phyloP scores from a whole-genome alignment of 208 protist species.

The Acanthamoeba healyi region DNA sequence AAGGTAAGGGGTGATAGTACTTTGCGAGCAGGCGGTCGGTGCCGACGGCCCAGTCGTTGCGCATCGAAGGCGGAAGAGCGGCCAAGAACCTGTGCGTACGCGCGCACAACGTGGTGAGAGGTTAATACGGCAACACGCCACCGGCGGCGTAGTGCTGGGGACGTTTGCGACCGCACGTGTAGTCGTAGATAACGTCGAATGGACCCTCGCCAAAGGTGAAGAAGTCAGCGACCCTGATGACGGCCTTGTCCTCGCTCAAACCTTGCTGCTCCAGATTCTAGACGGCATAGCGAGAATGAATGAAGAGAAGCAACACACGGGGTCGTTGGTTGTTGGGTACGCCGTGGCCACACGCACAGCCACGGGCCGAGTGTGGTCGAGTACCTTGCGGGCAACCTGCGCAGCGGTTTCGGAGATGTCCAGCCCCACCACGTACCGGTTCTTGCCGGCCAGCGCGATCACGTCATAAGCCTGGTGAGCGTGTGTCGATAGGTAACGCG shows the following conservation, averaged over 20 bases:
- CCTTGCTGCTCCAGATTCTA: background rate
- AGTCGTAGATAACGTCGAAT: constrained; percentile 52
- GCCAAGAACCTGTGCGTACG: background rate
- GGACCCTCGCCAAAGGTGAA: constrained; percentile 37
- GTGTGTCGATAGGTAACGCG: background rate
- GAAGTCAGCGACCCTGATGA: constrained; percentile 24
- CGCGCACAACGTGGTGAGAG: background rate
- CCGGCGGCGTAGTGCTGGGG: no score
- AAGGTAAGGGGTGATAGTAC: background rate
- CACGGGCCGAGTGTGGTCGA: no score
- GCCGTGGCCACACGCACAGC: no score
- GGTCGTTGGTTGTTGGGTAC: no score
- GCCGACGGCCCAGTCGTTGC: background rate
- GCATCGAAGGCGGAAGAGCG: background rate
- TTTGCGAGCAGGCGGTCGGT: background rate
- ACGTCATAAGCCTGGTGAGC: constrained; percentile 21
- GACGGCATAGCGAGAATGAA: background rate
- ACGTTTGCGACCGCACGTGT: no score
- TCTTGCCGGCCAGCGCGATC: constrained; percentile 15
- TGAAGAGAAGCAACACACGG: background rate
- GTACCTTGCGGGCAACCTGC: constrained; percentile 18
- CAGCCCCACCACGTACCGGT: constrained; percentile 26
- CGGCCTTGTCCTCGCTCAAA: constrained; percentile 35
- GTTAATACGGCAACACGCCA: no score
- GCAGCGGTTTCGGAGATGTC: constrained; percentile 52